Base-by-base conservation (phyloP, 2,329 filamentous ascomycete genomes). In the Emergomyces pasteurianus region DNA sequence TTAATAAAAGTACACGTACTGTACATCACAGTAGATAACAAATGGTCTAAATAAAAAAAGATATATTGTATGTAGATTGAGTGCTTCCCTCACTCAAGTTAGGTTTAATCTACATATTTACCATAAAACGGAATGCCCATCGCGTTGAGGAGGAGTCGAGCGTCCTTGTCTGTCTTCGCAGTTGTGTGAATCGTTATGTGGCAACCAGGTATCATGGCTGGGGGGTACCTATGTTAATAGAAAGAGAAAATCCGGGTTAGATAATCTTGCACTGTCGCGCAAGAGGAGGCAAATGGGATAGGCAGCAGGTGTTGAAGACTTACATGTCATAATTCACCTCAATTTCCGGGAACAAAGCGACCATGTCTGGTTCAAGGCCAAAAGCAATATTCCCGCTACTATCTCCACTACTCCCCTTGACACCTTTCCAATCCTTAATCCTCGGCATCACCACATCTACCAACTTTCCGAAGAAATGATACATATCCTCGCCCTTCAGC, bases 391-490 rank as follows among this genome's bases (percentile, higher is more conserved):
- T 96, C 43, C 94, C 94, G 63, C 87, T 87, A 70, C 85, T 86
- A 73, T 99, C 94, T 70, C 94, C 94, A 46, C 89, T 89, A 50
- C 79, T 83, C 56, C 85, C 86, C 67, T 83, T 83, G n/a, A 89
- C 79, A 62, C 94, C 94, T 60, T 83, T 84, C 88, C 90, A 99
- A 68, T 99, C 94, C 80, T 97, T 99, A 76, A 99, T 95, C 71
- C 86, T 89, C 46, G 94, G 94, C 72, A 97, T 81, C 6, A 99
- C 92, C 9, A 97, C 80, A 72, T 95, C 90, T 60, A 97, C 81
- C 67, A 91, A 80, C 78, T 96, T 96, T 70, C 92, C 88, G 52
- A 99, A 72, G 73, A 99, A 96, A 73, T 96, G 87, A 64, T 90
- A 89, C 69, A 95, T 94, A 62, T 87, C 83, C 72, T 94, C 87